Percentiles rank a stretch among this genome's conserved stretches.
phyloP scores from a whole-genome alignment of 148 eudicot species.

The Chenopodium suecicum region DNA sequence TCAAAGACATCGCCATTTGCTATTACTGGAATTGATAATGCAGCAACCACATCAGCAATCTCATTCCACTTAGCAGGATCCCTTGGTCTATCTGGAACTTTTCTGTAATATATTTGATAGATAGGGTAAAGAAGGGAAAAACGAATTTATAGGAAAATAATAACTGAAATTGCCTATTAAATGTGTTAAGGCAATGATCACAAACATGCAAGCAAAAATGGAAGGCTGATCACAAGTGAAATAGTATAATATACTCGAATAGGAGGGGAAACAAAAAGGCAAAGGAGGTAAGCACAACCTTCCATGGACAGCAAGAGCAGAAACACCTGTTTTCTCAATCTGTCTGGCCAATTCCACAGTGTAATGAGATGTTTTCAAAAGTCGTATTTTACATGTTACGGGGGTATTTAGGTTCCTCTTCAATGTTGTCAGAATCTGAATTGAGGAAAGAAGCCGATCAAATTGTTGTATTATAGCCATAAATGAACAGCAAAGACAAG shows the following conservation, averaged over 20 bases:
- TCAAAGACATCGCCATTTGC: conserved; percentile 93
- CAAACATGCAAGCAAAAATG: background rate
- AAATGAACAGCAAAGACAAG: background rate
- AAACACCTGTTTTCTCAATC: conserved; percentile 86
- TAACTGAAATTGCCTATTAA: background rate
- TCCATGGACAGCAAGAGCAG: conserved; percentile 92
- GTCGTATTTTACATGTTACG: conserved; percentile 83
- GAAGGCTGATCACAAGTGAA: background rate
- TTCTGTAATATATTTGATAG: conserved; percentile 43
- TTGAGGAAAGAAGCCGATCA: conserved; percentile 5
- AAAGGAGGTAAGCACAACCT: conserved; percentile 40
- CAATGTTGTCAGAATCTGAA: conserved; percentile 73
- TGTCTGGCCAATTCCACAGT: conserved; percentile 80
- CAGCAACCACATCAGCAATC: conserved; percentile 78
- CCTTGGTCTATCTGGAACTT: conserved; percentile 80
- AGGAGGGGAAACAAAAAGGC: background rate
- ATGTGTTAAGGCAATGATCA: background rate
- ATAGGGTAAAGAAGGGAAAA: conserved; percentile 13
- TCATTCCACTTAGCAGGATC: conserved; percentile 97
- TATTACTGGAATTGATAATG: conserved; percentile 82
- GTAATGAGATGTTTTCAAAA: conserved; percentile 52
- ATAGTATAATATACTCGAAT: background rate
- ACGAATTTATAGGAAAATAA: background rate
- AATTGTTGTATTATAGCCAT: conserved; percentile 5
- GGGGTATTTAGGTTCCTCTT: conserved; percentile 73